Base-by-base conservation (phyloP, 208 protist genomes). In the Crithidia brevicula region DNA sequence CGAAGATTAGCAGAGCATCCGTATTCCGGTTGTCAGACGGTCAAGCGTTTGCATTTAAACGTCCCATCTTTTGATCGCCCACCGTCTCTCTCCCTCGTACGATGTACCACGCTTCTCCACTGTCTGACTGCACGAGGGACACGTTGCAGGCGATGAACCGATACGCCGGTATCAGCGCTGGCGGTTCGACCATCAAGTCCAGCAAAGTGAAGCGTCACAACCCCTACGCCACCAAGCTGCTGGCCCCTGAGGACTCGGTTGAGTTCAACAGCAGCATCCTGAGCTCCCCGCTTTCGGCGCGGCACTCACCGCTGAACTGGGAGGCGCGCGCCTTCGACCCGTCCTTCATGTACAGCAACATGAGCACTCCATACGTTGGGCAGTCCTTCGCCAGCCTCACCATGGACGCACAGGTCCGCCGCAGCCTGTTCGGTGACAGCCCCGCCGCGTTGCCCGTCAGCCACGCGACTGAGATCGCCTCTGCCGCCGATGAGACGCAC, bases 71-170 rank as follows among this genome's bases (percentile, higher is more conserved):
- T n/a, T n/a, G n/a, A n/a, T n/a, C n/a, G n/a, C n/a, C 15, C 42
- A 47, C 13, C 42, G 20, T 7, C 42, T 8, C 8, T n/a, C 50
- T 36, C 50, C 6, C 20, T 3, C 3, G 31, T 27, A 58, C 18
- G 25, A 75, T 80, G 62, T 53, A 54, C 47, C 27, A 25, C 28
- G 34, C 38, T 18, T 66, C 31, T 33, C 81, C 83, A 16, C 76
- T 93, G 28, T 30, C 75, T 15, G 88, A 93, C 71, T 93, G 88
- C 70, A 91, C 85, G 33, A 52, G 77, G 20, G 84, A 80, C 53
- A 77, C 53, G 30, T 68, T 86, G 20, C 88, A 93, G 71, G 71
- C 81, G 33, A 74, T 77, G 60, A 93, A 93, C 63, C 70, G 67
- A 40, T 20, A 42, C 33, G 81, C 59, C 25, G 50, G 68, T 20